Percentiles rank a stretch among this genome's conserved stretches.
Conservation (phyloP, 2,329 filamentous ascomycete genomes). For the Lecanoromycetidae sp. region DNA sequence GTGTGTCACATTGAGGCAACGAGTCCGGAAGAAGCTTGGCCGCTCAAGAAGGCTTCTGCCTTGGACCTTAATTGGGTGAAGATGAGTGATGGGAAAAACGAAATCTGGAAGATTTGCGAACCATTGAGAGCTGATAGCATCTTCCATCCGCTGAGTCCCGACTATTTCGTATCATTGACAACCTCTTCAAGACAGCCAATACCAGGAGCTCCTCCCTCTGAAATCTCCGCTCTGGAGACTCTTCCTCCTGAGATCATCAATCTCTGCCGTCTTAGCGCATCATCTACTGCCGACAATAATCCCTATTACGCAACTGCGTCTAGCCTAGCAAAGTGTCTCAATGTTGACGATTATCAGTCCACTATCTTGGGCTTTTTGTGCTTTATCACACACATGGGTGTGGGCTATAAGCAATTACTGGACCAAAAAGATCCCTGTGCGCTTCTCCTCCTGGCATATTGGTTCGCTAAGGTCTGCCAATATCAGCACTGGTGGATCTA, state of each 20-base stretch:
- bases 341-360: slow-evolving; percentile 26
- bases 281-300: slow-evolving; percentile 16
- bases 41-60: slow-evolving; percentile 33
- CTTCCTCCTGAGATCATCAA: slow-evolving; percentile 27
- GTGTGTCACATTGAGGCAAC: slow-evolving; percentile 34
- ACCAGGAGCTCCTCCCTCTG: slow-evolving; percentile 5
- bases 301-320: slow-evolving; percentile 23
- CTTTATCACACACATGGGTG: slow-evolving; percentile 37
- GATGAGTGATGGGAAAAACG: slow-evolving; percentile 44
- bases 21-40: slow-evolving; percentile 42
- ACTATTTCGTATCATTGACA: too few species aligned
- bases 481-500: slow-evolving; percentile 37
- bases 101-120: slow-evolving; percentile 41
- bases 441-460: slow-evolving; percentile 44
- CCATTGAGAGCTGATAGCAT: slow-evolving; percentile 25
- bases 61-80: slow-evolving; percentile 47
- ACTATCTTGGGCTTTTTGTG: slow-evolving; percentile 36
- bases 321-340: slow-evolving; percentile 30
- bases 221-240: slow-evolving; percentile 18
- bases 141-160: neutral
- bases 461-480: slow-evolving; percentile 40
- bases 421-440: slow-evolving; percentile 41
- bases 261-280: slow-evolving; percentile 22
- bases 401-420: slow-evolving; percentile 35
- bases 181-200: too few species aligned